These are phyloP conservation scores for Rhodamnia argentea DNA, from an alignment of 345 rosid genomes.

Conservation along the genomic window DNA sequence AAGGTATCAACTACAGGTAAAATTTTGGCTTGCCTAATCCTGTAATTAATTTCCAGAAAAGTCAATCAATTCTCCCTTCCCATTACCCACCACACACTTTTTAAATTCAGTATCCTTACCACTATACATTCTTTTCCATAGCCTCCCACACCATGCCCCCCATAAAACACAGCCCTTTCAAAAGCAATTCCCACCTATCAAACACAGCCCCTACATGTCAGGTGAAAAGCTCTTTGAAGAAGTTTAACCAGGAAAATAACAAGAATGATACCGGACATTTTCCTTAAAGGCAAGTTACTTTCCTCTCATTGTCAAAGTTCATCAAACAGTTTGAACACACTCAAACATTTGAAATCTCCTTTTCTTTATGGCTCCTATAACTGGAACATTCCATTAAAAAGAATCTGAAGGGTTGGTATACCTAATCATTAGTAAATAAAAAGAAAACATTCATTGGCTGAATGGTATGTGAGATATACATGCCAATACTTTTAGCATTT, in stretches of 20 bases:
- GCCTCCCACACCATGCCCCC: background rate
- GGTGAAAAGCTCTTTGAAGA: background rate
- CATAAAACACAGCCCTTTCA: slow-evolving; percentile 25
- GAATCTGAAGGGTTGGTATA: background rate
- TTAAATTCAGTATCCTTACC: background rate
- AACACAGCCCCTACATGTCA: background rate
- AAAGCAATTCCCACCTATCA: slow-evolving; percentile 84
- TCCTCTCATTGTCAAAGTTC: background rate
- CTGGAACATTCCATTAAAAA: background rate
- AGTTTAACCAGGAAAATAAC: background rate
- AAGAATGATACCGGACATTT: background rate
- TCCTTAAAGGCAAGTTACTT: background rate
- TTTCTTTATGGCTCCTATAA: background rate
- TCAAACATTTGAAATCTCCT: background rate
- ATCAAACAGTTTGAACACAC: background rate
- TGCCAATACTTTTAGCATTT: background rate
- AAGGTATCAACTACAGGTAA: background rate
- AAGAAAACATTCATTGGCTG: too few relatives aligned
- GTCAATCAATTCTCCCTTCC: background rate
- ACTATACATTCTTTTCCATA: background rate
- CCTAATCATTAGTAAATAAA: background rate
- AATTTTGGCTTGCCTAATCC: background rate
- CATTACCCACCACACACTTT: background rate
- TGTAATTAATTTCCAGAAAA: background rate
- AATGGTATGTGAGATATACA: background rate